phyloP scores from a whole-genome alignment of 495 filamentous ascomycete species.

The Neurospora tetraspora region DNA sequence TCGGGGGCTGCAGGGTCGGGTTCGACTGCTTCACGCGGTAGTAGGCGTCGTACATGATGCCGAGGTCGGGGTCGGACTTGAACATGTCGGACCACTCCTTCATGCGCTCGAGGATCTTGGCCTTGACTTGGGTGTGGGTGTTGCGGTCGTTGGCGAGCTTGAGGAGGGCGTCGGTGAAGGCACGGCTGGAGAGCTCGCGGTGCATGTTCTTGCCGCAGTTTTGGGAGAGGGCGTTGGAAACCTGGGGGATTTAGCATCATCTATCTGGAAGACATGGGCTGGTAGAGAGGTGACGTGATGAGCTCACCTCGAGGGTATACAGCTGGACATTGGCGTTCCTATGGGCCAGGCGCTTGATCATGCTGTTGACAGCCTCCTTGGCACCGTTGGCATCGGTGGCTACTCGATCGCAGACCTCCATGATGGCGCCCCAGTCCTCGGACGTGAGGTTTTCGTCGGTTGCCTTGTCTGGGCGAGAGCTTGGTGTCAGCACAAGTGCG shows the following conservation, averaged over 20 bases:
- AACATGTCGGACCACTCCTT: constrained; percentile 96
- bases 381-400: constrained; percentile 47
- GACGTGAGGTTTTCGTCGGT: constrained; percentile 97
- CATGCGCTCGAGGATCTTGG: constrained; percentile 95
- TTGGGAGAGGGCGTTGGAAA: constrained; percentile 88
- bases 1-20: constrained; percentile 84
- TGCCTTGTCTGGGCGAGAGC: constrained; percentile 65
- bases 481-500: neutral
- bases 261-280: neutral
- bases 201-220: constrained; percentile 91
- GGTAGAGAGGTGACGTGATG: neutral
- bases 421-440: constrained; percentile 97
- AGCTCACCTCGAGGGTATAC: constrained; percentile 81
- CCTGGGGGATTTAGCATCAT: constrained; percentile 27
- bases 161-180: constrained; percentile 90
- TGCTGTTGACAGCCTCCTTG: constrained; percentile 84
- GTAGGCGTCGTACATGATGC: constrained; percentile 96
- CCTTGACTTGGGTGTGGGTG: constrained; percentile 92
- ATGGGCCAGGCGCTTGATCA: constrained; percentile 95
- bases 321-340: constrained; percentile 99
- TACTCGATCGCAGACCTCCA: constrained; percentile 97
- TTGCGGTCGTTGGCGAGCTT: constrained; percentile 88
- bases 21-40: constrained; percentile 76
- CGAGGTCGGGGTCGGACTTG: constrained; percentile 76
- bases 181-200: constrained; percentile 83